Evolutionary conservation across 495 filamentous ascomycete genomes (phyloP), one percentile per base, ranked within the genome.

Genomic region (Penicillium lagena): DNA sequence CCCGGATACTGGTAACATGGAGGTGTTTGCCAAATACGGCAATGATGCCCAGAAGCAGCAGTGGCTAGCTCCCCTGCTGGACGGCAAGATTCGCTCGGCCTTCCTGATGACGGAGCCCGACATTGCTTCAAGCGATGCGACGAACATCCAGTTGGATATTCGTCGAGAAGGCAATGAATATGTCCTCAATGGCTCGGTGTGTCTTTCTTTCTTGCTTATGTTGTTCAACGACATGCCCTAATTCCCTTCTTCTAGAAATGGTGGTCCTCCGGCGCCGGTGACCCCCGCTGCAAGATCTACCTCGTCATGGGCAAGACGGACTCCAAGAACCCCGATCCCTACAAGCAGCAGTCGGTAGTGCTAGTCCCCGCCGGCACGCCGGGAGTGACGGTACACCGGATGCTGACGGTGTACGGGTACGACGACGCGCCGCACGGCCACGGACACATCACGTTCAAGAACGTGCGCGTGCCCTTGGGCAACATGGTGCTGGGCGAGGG

Each of bases 1-100:
- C 10, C 90, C 90, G 7, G 90, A 96, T 62, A 95, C 90, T 0
- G 90, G 90, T 7, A 96, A 96, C 62, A 95, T 96, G 90, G 90
- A 96, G 58, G 89, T 95, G 29, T 62, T 96, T 42, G 90, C 90
- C 55, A 95, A 93, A 68, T 96, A 96, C 58, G 90, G 86, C 13
- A 90, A 85, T 47, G 86, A 90, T 0, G 81, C 73, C n/a, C 90
- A 95, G 70, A 95, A 96, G 78, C 77, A 76, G 54, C 60, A 86
- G 59, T 96, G 90, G 90, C 73, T 96, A 46, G 75, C 74, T 49
- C 90, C 89, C 1, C 65, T 95, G 59, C 74, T 96, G 70, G 82
- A 90, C 8, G 90, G 90, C 37, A 70, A 87, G 59, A 95, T 95
- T 47, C 79, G 90, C 46, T 90, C 85, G 11, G 89, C 89, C 3